Evolutionary conservation across 2,329 filamentous ascomycete species (phyloP).

Genomic region (Epichloe sibirici): DNA sequence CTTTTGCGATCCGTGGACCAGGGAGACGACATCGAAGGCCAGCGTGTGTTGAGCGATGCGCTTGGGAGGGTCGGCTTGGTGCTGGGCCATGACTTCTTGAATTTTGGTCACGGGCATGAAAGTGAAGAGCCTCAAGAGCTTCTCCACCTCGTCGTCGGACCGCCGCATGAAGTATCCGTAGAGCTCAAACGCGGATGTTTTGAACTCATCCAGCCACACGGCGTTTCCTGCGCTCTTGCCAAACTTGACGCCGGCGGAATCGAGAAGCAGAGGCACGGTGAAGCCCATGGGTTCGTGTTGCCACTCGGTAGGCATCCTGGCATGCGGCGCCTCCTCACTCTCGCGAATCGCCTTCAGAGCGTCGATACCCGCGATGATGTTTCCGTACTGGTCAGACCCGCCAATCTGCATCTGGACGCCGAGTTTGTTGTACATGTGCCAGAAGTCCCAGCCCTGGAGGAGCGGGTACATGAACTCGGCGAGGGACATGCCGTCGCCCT

Average conservation of each 20-base stretch:
- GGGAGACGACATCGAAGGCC: conserved; percentile 67
- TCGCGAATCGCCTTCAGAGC: conserved; percentile 64
- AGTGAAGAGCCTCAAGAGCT: conserved; percentile 78
- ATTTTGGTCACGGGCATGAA: conserved; percentile 70
- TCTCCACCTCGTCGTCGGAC: conserved; percentile 69
- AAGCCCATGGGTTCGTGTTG: conserved; percentile 62
- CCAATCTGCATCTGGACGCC: conserved; percentile 79
- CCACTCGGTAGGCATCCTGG: conserved; percentile 27
- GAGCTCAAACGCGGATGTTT: conserved; percentile 74
- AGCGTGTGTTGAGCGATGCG: conserved; percentile 73
- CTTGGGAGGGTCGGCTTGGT: conserved; percentile 54
- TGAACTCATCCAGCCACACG: conserved; percentile 74
- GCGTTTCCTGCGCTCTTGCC: conserved; percentile 93
- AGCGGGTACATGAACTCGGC: conserved; percentile 89
- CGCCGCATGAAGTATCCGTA: conserved; percentile 84
- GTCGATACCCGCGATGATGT: conserved; percentile 84
- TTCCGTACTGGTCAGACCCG: conserved; percentile 91
- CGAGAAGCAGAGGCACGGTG: conserved; percentile 82
- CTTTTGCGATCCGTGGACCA: conserved; percentile 59
- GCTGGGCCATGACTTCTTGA: conserved; percentile 50
- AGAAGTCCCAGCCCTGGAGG: conserved; percentile 95
- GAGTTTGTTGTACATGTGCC: conserved; percentile 60
- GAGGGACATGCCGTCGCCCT: conserved; percentile 85
- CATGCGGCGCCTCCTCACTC: conserved; percentile 34
- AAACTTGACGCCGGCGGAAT: conserved; percentile 76